These are phyloP conservation scores for Pestalotiopsis sp. DNA, from an alignment of 2,329 filamentous ascomycete species.

Conservation along the genomic window DNA sequence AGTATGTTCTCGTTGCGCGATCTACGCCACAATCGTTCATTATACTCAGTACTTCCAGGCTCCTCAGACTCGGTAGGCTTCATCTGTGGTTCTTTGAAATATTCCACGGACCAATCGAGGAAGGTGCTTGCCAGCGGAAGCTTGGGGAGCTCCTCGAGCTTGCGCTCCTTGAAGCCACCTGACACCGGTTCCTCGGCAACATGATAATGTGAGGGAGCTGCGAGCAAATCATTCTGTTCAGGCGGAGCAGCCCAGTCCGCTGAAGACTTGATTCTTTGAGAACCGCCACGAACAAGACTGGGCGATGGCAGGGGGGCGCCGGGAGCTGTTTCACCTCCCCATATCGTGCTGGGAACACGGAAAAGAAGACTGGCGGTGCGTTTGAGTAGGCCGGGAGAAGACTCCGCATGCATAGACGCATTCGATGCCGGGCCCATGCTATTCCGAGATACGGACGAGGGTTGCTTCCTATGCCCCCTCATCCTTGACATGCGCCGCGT, in stretches of 20 bases:
- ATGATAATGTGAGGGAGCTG: conserved; percentile 70
- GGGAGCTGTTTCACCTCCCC: conserved; percentile 43
- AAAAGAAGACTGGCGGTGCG: conserved; percentile 66
- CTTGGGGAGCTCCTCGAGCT: conserved; percentile 55
- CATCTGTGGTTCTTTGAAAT: conserved; percentile 98
- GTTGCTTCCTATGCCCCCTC: conserved; percentile 42
- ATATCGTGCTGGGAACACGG: conserved; percentile 47
- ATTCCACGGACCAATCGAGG: conserved; percentile 94
- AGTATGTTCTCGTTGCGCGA: conserved; percentile 92
- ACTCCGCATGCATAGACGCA: conserved; percentile 41
- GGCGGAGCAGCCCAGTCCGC: conserved; percentile 57
- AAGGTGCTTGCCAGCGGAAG: conserved; percentile 83
- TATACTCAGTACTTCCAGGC: conserved; percentile 94
- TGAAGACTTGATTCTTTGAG: conserved; percentile 40
- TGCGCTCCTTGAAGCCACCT: conserved; percentile 67
- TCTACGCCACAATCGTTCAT: conserved; percentile 88
- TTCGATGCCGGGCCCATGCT: conserved; percentile 37
- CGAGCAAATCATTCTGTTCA: conserved; percentile 71
- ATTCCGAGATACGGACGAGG: conserved; percentile 41
- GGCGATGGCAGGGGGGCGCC: conserved; percentile 28
- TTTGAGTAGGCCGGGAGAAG: conserved; percentile 60
- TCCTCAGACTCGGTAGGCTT: conserved; percentile 94
- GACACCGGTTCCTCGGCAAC: conserved; percentile 78
- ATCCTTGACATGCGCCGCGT: conserved; percentile 49
- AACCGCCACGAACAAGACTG: conserved; percentile 35